Percentiles rank a stretch among this genome's conserved stretches.
These are phyloP conservation scores for Leavenworthia alabamica DNA, from an alignment of 345 rosid species.

Conservation along the genomic window DNA sequence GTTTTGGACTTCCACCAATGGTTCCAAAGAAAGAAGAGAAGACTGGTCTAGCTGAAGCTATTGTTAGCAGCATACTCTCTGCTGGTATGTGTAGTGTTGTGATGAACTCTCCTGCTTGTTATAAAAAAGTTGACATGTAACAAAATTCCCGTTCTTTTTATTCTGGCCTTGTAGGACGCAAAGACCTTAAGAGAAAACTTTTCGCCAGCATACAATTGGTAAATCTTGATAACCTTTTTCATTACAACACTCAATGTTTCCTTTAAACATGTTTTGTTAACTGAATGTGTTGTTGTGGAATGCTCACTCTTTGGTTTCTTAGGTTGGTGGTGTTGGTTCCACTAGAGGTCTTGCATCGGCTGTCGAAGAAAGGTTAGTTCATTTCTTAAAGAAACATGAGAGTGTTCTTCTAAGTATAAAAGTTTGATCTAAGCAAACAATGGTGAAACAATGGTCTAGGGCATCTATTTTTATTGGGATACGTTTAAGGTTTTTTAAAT, in stretches of 20 bases:
- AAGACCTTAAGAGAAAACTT: slow-evolving; percentile 81
- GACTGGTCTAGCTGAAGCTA: slow-evolving; percentile 93
- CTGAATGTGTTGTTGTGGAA: not conserved
- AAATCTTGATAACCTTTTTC: slow-evolving; percentile 21
- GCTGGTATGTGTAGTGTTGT: slow-evolving; percentile 59
- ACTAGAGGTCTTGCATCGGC: slow-evolving; percentile 63
- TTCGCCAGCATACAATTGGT: slow-evolving; percentile 88
- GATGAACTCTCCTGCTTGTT: not conserved
- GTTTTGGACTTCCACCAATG: slow-evolving; percentile 45
- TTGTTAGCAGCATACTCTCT: slow-evolving; percentile 76
- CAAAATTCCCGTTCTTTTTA: no score
- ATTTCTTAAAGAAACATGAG: no score
- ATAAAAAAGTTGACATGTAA: not conserved
- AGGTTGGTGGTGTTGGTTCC: slow-evolving; percentile 94
- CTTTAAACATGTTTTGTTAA: no score
- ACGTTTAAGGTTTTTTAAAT: no score
- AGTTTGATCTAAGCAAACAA: no score
- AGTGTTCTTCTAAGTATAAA: no score
- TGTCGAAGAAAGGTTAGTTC: slow-evolving; percentile 93
- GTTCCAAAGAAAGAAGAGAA: slow-evolving; percentile 93
- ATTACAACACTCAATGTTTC: no score
- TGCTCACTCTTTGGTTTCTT: slow-evolving; percentile 6
- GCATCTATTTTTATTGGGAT: no score
- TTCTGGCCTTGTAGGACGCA: slow-evolving; percentile 68
- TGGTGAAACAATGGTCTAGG: no score